Percentiles rank a stretch among this genome's conserved stretches.
These are phyloP conservation scores for Massariosphaeria phaeospora DNA, from an alignment of 495 filamentous ascomycete genomes.

Conservation along the genomic window DNA sequence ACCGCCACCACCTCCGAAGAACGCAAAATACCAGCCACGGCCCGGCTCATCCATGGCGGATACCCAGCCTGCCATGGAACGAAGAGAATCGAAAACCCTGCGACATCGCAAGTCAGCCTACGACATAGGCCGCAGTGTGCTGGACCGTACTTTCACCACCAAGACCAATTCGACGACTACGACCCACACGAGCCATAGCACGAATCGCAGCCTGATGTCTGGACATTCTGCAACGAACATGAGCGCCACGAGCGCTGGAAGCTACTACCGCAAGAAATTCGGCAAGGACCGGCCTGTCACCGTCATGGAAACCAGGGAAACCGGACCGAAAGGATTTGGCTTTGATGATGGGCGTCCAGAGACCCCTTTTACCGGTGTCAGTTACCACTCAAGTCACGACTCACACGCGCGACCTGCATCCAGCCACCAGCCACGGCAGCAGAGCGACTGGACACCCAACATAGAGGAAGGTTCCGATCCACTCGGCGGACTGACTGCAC, in stretches of 20 bases:
- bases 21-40: slow-evolving; percentile 39
- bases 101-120: slow-evolving; percentile 73
- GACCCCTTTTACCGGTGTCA: slow-evolving; percentile 59
- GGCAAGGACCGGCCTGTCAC: slow-evolving; percentile 47
- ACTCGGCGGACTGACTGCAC: slow-evolving; percentile 76
- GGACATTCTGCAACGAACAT: slow-evolving; percentile 83
- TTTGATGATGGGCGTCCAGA: slow-evolving; percentile 44
- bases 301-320: slow-evolving; percentile 44
- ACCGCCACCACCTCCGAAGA: slow-evolving; percentile 44
- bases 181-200: slow-evolving; percentile 69
- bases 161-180: slow-evolving; percentile 74
- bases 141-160: slow-evolving; percentile 76
- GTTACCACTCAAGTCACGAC: slow-evolving; percentile 81
- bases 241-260: slow-evolving; percentile 92
- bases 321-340: slow-evolving; percentile 29
- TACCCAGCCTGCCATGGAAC: slow-evolving; percentile 31
- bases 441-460: slow-evolving; percentile 39
- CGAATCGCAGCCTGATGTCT: slow-evolving; percentile 86
- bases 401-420: slow-evolving; percentile 48
- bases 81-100: slow-evolving; percentile 37
- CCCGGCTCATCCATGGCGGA: slow-evolving; percentile 52
- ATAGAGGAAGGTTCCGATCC: slow-evolving; percentile 50
- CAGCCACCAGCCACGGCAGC: slow-evolving; percentile 46
- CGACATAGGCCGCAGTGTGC: slow-evolving; percentile 64
- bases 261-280: slow-evolving; percentile 68